Base-by-base conservation (phyloP, 495 filamentous ascomycete genomes). In the Penicillium pancosmium region DNA sequence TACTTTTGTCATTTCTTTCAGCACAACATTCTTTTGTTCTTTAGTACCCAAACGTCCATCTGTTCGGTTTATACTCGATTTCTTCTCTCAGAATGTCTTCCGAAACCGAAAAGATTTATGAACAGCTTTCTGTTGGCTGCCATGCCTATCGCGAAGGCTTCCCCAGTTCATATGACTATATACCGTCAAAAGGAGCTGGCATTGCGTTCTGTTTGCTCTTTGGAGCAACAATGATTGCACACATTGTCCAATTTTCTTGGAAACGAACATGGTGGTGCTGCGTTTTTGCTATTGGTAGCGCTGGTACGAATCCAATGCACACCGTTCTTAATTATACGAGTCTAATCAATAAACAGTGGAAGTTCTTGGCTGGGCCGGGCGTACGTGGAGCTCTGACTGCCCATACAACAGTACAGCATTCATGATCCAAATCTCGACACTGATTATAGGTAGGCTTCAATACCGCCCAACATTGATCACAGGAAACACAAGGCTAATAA, bases 341-440 rank as follows among this genome's bases (percentile, higher is more conserved):
- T 10, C 36, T 55, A 15, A 61, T 9, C 4, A 21, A 44, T 12
- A 31, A 23, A 40, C 52, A 78, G 81, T 66, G 44, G 84, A 86
- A 66, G 46, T 78, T 19, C 64, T 86, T 50, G 84, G 84, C 27
- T 87, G 83, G 84, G 78, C 73, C 15, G 82, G 68, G 4, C 73
- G 83, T 23, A 77, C 80, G 2, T 81, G 77, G 76, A 80, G 80
- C 31, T 56, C 78, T 40, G 56, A 77, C 47, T 86, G 84, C 58
- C 79, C 81, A 2, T 84, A 86, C 60, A 79, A 81, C 54, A 44
- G 59, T 44, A 74, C 50, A 13, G 60, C 60, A 51, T 62, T 57
- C 50, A 36, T 62, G 50, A 62, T 62, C 25, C 60, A 62, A 27
- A 62, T 62, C 11, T 62, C 54, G 6, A 84, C 81, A 23, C 73